Percentiles rank a stretch among this genome's conserved stretches.
These are phyloP conservation scores for Kwoniella sp. DNA, from an alignment of 768 basidiomycete species.

Conservation along the genomic window DNA sequence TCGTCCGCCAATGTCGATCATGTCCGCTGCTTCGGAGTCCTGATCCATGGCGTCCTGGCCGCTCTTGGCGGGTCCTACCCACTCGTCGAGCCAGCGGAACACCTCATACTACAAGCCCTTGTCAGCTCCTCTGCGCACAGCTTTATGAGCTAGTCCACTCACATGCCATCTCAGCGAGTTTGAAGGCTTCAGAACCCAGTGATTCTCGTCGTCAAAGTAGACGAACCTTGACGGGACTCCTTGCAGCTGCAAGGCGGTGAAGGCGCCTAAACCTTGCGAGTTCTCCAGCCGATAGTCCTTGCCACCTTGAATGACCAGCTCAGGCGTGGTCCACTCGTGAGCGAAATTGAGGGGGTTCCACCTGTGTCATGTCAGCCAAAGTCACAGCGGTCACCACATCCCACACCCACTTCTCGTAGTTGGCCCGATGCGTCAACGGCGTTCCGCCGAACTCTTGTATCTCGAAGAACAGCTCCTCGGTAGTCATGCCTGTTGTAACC, in stretches of 20 bases:
- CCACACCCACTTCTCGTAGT: conserved; percentile 34
- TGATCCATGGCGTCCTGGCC: neutral
- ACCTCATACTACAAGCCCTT: conserved; percentile 61
- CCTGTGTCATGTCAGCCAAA: conserved; percentile 47
- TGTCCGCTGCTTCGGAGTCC: neutral
- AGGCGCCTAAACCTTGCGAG: conserved; percentile 74
- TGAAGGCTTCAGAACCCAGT: conserved; percentile 63
- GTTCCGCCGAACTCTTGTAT: conserved; percentile 29
- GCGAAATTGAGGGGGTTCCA: conserved; percentile 79
- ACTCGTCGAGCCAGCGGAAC: conserved; percentile 74
- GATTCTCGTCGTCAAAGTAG: conserved; percentile 44
- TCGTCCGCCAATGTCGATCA: neutral
- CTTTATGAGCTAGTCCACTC: conserved; percentile 7
- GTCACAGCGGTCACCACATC: neutral
- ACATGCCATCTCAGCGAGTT: conserved; percentile 64
- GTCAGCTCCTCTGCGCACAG: conserved; percentile 1
- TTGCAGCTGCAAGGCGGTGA: conserved; percentile 66
- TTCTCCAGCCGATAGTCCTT: conserved; percentile 86
- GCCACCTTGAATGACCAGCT: conserved; percentile 77
- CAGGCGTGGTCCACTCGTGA: conserved; percentile 76
- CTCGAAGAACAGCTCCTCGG: conserved; percentile 57
- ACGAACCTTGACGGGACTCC: conserved; percentile 39
- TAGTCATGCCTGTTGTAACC: conserved; percentile 72
- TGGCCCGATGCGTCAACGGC: conserved; percentile 20
- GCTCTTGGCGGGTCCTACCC: conserved; percentile 39